Conservation (phyloP, 352 stramenopile genomes). For the Phytophthora podocarpi region DNA sequence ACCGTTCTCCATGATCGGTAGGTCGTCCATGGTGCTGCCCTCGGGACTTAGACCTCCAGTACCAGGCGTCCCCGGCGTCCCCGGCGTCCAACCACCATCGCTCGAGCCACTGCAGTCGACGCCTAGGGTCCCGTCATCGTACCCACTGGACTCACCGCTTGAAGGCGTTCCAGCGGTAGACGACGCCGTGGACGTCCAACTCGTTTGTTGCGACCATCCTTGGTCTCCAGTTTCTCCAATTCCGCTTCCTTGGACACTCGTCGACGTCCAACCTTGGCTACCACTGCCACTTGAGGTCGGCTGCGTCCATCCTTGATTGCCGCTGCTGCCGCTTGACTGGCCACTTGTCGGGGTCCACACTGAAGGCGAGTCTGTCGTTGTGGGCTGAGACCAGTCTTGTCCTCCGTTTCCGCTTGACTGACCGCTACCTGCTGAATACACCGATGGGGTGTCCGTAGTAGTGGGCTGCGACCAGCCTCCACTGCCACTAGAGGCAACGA, state of each 20-base stretch:
- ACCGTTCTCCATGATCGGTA: no score
- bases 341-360: background rate
- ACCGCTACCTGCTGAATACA: slow-evolving; percentile 8
- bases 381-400: slow-evolving; percentile 13
- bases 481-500: slow-evolving; percentile 1
- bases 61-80: no score
- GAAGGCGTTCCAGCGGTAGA: background rate
- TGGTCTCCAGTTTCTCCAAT: slow-evolving; percentile 3
- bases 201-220: background rate
- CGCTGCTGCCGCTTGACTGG: background rate
- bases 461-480: slow-evolving; percentile 11
- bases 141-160: slow-evolving; percentile 1
- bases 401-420: slow-evolving; percentile 6
- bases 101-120: slow-evolving; percentile 18
- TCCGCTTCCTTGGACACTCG: slow-evolving; percentile 4
- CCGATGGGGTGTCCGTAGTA: slow-evolving; percentile 1
- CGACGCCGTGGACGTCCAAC: background rate
- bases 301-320: background rate
- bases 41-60: no score
- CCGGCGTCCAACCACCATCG: background rate
- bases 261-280: background rate
- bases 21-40: no score
- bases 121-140: slow-evolving; percentile 1
- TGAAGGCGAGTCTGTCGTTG: slow-evolving; percentile 1
- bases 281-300: background rate